phyloP scores from a whole-genome alignment of 768 basidiomycete genomes.

The Tricholoma sp. region DNA sequence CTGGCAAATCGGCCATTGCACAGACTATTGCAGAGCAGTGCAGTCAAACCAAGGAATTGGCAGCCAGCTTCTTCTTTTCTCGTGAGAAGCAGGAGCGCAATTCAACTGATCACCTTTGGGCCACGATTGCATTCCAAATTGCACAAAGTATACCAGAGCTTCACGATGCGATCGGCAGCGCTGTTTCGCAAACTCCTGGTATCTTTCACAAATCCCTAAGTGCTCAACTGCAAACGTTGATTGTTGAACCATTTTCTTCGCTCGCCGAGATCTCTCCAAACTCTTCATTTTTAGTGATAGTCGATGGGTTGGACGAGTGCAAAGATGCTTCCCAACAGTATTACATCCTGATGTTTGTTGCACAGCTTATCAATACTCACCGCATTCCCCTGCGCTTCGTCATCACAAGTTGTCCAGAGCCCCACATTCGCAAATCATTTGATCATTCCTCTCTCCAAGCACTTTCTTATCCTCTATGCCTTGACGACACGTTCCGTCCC shows the following conservation, averaged over 20 bases:
- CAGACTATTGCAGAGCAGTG: slow-evolving; percentile 13
- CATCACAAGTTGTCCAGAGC: slow-evolving; percentile 23
- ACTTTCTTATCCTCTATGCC: background rate
- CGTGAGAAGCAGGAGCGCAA: slow-evolving; percentile 17
- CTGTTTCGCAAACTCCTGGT: slow-evolving; percentile 5
- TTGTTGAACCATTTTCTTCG: slow-evolving; percentile 5
- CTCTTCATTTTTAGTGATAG: slow-evolving; percentile 10
- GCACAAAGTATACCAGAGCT: slow-evolving; percentile 3
- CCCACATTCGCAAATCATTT: slow-evolving; percentile 13
- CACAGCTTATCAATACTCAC: background rate
- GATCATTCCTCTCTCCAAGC: background rate
- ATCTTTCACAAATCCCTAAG: slow-evolving; percentile 8
- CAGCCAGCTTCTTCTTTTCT: slow-evolving; percentile 30
- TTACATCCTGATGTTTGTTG: slow-evolving; percentile 9
- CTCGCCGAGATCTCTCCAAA: background rate
- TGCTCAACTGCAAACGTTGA: slow-evolving; percentile 11
- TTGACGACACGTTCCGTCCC: background rate
- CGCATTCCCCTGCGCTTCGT: slow-evolving; percentile 17
- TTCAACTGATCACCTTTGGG: slow-evolving; percentile 16
- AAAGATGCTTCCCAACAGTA: slow-evolving; percentile 5
- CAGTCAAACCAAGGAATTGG: slow-evolving; percentile 10
- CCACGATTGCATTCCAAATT: slow-evolving; percentile 24
- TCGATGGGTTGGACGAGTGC: slow-evolving; percentile 27
- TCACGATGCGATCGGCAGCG: background rate
- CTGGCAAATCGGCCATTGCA: slow-evolving; percentile 17